phyloP scores from a whole-genome alignment of 495 filamentous ascomycete species.

The Pseudevernia furfuracea region DNA sequence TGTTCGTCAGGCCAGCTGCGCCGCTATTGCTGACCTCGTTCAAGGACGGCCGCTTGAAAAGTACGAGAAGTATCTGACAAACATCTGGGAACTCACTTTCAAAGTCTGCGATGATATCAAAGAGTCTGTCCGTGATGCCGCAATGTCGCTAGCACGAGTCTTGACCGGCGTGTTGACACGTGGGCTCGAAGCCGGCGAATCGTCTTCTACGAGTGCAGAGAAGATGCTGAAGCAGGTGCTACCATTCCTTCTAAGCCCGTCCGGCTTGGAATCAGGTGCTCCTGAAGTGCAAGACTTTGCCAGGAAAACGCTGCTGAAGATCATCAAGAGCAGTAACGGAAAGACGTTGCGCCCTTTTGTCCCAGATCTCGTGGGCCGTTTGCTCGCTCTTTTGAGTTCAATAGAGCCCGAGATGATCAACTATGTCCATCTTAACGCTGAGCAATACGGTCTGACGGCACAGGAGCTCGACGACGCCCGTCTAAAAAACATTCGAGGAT shows the following conservation, averaged over 20 bases:
- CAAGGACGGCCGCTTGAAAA: constrained; percentile 64
- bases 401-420: constrained; percentile 82
- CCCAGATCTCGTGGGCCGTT: constrained; percentile 69
- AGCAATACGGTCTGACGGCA: constrained; percentile 74
- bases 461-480: constrained; percentile 81
- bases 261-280: constrained; percentile 78
- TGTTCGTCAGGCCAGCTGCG: constrained; percentile 81
- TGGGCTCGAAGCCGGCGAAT: constrained; percentile 72
- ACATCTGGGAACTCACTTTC: constrained; percentile 76
- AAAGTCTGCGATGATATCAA: constrained; percentile 90
- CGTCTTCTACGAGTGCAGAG: constrained; percentile 57
- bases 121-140: constrained; percentile 72
- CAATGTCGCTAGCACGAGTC: constrained; percentile 69
- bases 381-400: constrained; percentile 72
- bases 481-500: constrained; percentile 66
- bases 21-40: constrained; percentile 79
- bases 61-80: constrained; percentile 74
- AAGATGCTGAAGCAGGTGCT: constrained; percentile 76
- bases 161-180: constrained; percentile 76
- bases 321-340: constrained; percentile 74
- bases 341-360: constrained; percentile 69
- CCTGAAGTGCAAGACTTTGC: constrained; percentile 73
- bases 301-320: constrained; percentile 69
- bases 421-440: constrained; percentile 82
- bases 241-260: constrained; percentile 83